A percentile compares a stretch with the other conserved stretches of the same genome.
Conservation (phyloP, 345 rosid species). For the Populus ilicifolia region DNA sequence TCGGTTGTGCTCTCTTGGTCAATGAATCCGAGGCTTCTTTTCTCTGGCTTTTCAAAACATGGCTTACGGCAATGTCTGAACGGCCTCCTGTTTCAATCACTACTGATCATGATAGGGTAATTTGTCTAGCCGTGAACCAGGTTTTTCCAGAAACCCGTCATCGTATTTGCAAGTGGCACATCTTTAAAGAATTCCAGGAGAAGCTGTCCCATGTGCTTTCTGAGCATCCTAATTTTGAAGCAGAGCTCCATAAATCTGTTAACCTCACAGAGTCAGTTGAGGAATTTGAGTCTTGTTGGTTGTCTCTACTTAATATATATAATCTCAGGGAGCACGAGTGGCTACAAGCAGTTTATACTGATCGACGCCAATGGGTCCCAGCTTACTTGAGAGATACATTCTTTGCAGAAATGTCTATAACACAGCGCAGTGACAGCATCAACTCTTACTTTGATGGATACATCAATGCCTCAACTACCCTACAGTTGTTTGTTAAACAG, state of each 20-base stretch:
- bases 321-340: slow-evolving; percentile 53
- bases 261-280: slow-evolving; percentile 41
- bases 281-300: slow-evolving; percentile 50
- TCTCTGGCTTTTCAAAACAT: slow-evolving; percentile 53
- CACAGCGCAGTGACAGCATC: slow-evolving; percentile 50
- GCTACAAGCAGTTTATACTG: slow-evolving; percentile 44
- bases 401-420: slow-evolving; percentile 53
- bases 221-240: slow-evolving; percentile 38
- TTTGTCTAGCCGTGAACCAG: slow-evolving; percentile 47
- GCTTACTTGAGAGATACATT: slow-evolving; percentile 50
- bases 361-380: slow-evolving; percentile 55
- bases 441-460: slow-evolving; percentile 62
- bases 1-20: slow-evolving; percentile 52
- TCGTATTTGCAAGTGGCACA: slow-evolving; percentile 59
- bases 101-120: slow-evolving; percentile 47
- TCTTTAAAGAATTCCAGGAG: slow-evolving; percentile 48
- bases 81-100: slow-evolving; percentile 49
- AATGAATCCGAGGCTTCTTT: slow-evolving; percentile 51
- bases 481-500: slow-evolving; percentile 36
- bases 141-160: slow-evolving; percentile 54
- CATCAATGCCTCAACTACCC: slow-evolving; percentile 52
- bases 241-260: slow-evolving; percentile 41
- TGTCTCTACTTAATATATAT: slow-evolving; percentile 34
- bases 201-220: slow-evolving; percentile 38
- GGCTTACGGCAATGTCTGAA: slow-evolving; percentile 48